Conservation (phyloP, 768 basidiomycete genomes). For the Cubamyces lactineus region DNA sequence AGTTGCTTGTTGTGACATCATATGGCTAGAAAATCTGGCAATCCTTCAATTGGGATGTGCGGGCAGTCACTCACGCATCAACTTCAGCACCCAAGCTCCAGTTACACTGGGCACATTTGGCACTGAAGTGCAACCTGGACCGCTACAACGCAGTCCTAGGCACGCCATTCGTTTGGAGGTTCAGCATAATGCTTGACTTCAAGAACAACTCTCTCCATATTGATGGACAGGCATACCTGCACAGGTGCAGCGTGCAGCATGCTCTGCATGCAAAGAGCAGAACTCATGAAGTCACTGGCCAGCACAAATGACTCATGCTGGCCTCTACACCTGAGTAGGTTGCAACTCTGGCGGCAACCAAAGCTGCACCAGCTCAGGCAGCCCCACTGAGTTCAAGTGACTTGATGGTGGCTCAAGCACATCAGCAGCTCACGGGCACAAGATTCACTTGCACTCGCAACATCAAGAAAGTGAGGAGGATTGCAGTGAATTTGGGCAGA, state of each 20-base stretch:
- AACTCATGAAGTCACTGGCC: too few species aligned
- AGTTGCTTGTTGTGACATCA: neutral
- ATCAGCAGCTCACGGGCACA: too few species aligned
- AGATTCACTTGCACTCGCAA: too few species aligned
- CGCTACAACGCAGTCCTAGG: constrained; percentile 39
- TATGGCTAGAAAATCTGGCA: neutral
- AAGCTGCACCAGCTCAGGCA: too few species aligned
- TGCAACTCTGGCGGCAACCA: too few species aligned
- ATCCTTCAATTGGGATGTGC: neutral
- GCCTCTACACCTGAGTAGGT: too few species aligned
- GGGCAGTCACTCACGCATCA: neutral
- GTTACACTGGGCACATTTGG: neutral
- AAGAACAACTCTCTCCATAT: neutral
- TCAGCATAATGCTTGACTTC: neutral
- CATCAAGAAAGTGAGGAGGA: too few species aligned
- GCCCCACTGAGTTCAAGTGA: too few species aligned
- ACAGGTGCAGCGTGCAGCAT: neutral
- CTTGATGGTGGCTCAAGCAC: too few species aligned
- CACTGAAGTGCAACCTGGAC: constrained; percentile 1
- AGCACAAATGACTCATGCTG: too few species aligned
- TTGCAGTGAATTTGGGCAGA: neutral
- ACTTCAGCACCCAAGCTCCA: neutral
- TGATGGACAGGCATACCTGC: neutral
- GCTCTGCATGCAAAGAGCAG: too few species aligned
- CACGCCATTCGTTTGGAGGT: constrained; percentile 32